phyloP scores from a whole-genome alignment of 1,284 basidiomycete genomes.

The Sparassis latifolia region DNA sequence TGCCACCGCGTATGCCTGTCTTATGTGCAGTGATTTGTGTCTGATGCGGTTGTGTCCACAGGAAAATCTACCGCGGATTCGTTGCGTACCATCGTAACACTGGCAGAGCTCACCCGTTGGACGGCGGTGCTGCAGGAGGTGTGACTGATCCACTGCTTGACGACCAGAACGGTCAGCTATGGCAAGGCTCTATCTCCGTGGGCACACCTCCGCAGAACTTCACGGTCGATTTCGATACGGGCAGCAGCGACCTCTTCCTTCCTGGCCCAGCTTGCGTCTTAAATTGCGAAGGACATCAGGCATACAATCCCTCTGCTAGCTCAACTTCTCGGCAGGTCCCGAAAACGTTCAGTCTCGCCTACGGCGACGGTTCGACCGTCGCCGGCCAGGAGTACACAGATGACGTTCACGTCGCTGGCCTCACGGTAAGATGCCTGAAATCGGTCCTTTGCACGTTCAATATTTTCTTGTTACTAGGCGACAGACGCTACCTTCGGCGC shows the following conservation, averaged over 20 bases:
- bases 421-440: conserved; percentile 25
- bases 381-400: conserved; percentile 30
- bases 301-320: conserved; percentile 27
- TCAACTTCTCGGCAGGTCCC: conserved; percentile 23
- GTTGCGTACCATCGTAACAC: conserved; percentile 16
- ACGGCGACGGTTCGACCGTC: conserved; percentile 29
- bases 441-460: conserved; percentile 27
- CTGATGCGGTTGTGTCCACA: neutral
- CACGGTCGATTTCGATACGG: conserved; percentile 17
- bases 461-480: conserved; percentile 6
- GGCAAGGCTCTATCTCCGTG: conserved; percentile 24
- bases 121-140: conserved; percentile 1
- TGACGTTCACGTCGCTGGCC: conserved; percentile 24
- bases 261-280: conserved; percentile 18
- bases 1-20: conserved; percentile 8
- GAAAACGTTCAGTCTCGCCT: conserved; percentile 23
- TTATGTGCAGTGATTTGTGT: neutral
- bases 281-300: conserved; percentile 29
- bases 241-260: conserved; percentile 26
- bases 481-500: conserved; percentile 17
- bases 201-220: conserved; percentile 20
- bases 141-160: conserved; percentile 13
- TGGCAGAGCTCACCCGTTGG: conserved; percentile 15
- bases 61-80: conserved; percentile 15
- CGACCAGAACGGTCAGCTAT: conserved; percentile 12